A percentile compares a stretch with the other conserved stretches of the same genome.
These are phyloP conservation scores for Diplotaxis tenuifolia DNA, from an alignment of 345 rosid genomes.

Conservation along the genomic window DNA sequence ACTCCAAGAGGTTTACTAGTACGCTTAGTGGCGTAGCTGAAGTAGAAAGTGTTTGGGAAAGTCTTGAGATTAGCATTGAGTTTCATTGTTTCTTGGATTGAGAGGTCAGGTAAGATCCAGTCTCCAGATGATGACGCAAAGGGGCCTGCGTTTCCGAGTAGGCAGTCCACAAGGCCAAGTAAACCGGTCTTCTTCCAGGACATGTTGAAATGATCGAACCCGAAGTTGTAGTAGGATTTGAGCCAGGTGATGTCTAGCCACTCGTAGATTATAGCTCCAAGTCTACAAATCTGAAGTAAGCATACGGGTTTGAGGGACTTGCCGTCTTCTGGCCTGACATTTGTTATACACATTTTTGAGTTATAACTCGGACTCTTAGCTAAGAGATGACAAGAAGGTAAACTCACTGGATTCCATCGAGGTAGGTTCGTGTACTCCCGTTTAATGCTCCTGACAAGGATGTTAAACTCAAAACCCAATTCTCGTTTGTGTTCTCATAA, in stretches of 20 bases:
- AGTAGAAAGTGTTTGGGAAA: constrained; percentile 76
- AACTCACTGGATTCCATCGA: constrained; percentile 92
- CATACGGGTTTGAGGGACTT: constrained; percentile 60
- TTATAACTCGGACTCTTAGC: not conserved
- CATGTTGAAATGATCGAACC: constrained; percentile 87
- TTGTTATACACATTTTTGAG: not conserved
- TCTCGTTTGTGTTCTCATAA: constrained; percentile 72
- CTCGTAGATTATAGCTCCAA: constrained; percentile 83
- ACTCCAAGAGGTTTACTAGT: constrained; percentile 56
- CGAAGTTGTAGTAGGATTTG: constrained; percentile 82
- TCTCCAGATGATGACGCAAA: constrained; percentile 62
- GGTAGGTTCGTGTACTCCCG: constrained; percentile 84
- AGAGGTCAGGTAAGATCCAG: constrained; percentile 95
- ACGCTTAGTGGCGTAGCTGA: constrained; percentile 89
- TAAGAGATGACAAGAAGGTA: not conserved
- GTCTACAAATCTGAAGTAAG: constrained; percentile 74
- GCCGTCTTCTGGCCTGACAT: constrained; percentile 81
- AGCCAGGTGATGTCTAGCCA: constrained; percentile 92
- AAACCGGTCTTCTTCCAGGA: constrained; percentile 72
- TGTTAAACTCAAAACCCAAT: constrained; percentile 92
- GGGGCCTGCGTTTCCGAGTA: constrained; percentile 81
- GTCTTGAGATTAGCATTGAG: constrained; percentile 62
- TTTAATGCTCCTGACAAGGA: constrained; percentile 94
- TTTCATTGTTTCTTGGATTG: constrained; percentile 77
- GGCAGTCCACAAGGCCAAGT: constrained; percentile 62